These are phyloP conservation scores for Rosa rugosa DNA, from an alignment of 306 rosid species.

Conservation along the genomic window DNA sequence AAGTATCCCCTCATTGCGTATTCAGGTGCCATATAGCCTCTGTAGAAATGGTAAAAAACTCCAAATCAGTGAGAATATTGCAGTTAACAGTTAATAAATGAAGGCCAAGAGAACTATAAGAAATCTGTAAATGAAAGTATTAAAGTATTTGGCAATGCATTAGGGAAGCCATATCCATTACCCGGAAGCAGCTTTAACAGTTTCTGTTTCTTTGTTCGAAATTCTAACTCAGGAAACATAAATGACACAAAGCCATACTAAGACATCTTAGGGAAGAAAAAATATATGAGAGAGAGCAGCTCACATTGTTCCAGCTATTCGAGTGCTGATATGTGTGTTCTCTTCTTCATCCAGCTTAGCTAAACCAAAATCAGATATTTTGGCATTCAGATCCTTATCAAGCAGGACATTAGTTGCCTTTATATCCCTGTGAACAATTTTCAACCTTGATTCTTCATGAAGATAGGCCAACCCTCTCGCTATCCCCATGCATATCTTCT, in stretches of 20 bases:
- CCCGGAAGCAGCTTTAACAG: neutral
- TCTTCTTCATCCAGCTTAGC: constrained; percentile 91
- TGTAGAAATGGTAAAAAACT: constrained; percentile 25
- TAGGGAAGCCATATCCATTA: neutral
- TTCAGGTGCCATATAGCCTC: constrained; percentile 96
- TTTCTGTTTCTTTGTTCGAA: neutral
- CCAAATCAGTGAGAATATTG: constrained; percentile 15
- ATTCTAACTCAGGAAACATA: neutral
- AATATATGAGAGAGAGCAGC: constrained; percentile 26
- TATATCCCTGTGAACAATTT: constrained; percentile 87
- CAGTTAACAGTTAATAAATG: neutral
- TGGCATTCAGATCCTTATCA: constrained; percentile 67
- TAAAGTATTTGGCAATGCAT: neutral
- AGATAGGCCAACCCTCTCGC: constrained; percentile 78
- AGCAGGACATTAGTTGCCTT: constrained; percentile 86
- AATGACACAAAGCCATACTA: neutral
- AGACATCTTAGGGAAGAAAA: neutral
- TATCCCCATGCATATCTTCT: constrained; percentile 65
- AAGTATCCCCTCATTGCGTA: constrained; percentile 83
- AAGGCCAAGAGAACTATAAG: neutral
- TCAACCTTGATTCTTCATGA: constrained; percentile 82
- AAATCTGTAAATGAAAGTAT: neutral
- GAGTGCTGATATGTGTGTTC: constrained; percentile 71
- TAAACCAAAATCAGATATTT: constrained; percentile 90
- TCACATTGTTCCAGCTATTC: constrained; percentile 86